Conservation (phyloP, 2,329 filamentous ascomycete genomes). For the Cladosporium sp. region DNA sequence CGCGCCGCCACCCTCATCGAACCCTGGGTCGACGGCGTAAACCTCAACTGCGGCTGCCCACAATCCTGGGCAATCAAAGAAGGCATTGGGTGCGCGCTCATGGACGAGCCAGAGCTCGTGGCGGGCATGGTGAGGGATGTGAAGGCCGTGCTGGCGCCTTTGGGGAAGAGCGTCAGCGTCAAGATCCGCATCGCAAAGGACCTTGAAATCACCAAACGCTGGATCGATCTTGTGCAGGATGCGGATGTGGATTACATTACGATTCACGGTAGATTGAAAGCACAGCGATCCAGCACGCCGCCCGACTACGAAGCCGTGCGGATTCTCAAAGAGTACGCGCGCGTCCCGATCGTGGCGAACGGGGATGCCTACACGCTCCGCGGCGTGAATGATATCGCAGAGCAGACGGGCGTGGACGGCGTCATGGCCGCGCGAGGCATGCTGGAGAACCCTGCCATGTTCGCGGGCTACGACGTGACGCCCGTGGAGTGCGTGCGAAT, state of each 20-base stretch:
- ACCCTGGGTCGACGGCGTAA: conserved; percentile 60
- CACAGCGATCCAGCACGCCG: conserved; percentile 57
- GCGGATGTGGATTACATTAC: conserved; percentile 65
- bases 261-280: conserved; percentile 62
- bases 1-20: conserved; percentile 59
- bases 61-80: conserved; percentile 69
- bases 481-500: conserved; percentile 60
- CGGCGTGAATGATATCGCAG: conserved; percentile 31
- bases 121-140: conserved; percentile 60
- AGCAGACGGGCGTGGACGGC: conserved; percentile 37
- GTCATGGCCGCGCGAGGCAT: conserved; percentile 69
- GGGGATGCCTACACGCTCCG: conserved; percentile 62
- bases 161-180: conserved; percentile 57
- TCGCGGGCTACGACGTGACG: conserved; percentile 53
- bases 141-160: conserved; percentile 47
- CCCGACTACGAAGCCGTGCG: conserved; percentile 60
- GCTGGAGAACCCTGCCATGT: conserved; percentile 64
- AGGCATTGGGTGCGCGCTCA: conserved; percentile 64
- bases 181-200: conserved; percentile 68
- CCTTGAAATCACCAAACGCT: conserved; percentile 53
- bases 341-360: conserved; percentile 62
- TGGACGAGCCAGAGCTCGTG: conserved; percentile 62
- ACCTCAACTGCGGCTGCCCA: conserved; percentile 70
- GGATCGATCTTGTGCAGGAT: conserved; percentile 58
- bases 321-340: conserved; percentile 48